Conservation (phyloP, 2,329 filamentous ascomycete genomes). For the Colletotrichum simmondsii region DNA sequence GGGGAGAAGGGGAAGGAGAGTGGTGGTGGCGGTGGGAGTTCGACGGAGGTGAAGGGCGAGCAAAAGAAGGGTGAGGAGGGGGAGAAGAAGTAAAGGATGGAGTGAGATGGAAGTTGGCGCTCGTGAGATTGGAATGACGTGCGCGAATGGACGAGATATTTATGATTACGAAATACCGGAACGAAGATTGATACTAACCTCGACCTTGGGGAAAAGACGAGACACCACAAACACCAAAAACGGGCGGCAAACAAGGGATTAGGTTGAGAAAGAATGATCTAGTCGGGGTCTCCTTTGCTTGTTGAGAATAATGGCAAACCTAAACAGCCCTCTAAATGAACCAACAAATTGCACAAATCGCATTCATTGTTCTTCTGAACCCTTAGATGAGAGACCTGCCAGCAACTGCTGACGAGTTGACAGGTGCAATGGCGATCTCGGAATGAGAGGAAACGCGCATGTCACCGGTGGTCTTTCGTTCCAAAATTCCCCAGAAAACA, state of each 20-base stretch:
- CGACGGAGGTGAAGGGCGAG: neutral
- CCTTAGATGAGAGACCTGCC: neutral
- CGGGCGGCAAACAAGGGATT: too few relatives aligned
- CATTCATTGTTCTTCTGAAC: neutral
- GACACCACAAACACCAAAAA: too few relatives aligned
- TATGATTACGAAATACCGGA: too few relatives aligned
- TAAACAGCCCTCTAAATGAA: too few relatives aligned
- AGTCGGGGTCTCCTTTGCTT: too few relatives aligned
- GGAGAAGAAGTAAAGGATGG: neutral
- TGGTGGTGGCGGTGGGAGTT: neutral
- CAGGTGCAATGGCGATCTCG: neutral
- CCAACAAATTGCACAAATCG: neutral
- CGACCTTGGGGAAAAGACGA: too few relatives aligned
- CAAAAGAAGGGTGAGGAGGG: neutral
- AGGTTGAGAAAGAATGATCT: too few relatives aligned
- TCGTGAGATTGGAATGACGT: neutral
- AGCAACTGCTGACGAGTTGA: neutral
- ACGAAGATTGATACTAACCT: too few relatives aligned
- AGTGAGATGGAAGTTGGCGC: too few relatives aligned
- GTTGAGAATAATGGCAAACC: too few relatives aligned
- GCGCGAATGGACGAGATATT: too few relatives aligned
- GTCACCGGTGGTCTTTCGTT: neutral
- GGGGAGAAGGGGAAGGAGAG: neutral
- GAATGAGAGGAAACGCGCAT: neutral
- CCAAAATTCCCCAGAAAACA: neutral